Conservation (phyloP, 805 yeast genomes). For the Teunomyces pallodes region DNA sequence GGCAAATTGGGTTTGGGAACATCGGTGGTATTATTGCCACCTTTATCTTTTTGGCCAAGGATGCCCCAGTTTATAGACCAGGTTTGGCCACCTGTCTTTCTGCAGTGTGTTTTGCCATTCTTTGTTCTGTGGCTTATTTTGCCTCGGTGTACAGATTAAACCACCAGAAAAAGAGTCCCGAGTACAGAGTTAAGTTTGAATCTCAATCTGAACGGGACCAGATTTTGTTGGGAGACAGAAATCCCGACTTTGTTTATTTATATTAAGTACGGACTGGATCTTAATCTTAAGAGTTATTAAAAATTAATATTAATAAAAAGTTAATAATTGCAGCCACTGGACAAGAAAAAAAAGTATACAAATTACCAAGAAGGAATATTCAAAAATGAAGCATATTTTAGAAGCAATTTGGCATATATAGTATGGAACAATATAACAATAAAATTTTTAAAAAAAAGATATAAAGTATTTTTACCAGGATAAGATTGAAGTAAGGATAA, state of each 20-base stretch:
- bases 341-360: too few species aligned
- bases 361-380: too few species aligned
- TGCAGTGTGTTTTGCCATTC: conserved; percentile 42
- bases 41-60: conserved; percentile 50
- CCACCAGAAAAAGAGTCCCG: conserved; percentile 20
- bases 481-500: background rate
- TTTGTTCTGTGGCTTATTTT: conserved; percentile 33
- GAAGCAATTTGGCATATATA: too few species aligned
- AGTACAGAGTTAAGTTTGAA: conserved; percentile 26
- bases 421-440: too few species aligned
- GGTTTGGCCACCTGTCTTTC: conserved; percentile 56
- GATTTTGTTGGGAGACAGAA: conserved; percentile 35
- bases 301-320: background rate
- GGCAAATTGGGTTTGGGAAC: conserved; percentile 70
- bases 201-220: conserved; percentile 27
- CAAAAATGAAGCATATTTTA: too few species aligned
- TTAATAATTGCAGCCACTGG: background rate
- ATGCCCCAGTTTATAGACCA: conserved; percentile 57
- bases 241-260: conserved; percentile 34
- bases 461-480: too few species aligned
- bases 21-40: conserved; percentile 70
- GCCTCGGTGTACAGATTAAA: conserved; percentile 19
- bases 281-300: background rate
- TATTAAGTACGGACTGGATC: conserved; percentile 17
- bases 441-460: too few species aligned